Percentiles rank a stretch among this genome's conserved stretches.
phyloP scores from a whole-genome alignment of 2,329 filamentous ascomycete genomes.

The Fusarium virguliforme region DNA sequence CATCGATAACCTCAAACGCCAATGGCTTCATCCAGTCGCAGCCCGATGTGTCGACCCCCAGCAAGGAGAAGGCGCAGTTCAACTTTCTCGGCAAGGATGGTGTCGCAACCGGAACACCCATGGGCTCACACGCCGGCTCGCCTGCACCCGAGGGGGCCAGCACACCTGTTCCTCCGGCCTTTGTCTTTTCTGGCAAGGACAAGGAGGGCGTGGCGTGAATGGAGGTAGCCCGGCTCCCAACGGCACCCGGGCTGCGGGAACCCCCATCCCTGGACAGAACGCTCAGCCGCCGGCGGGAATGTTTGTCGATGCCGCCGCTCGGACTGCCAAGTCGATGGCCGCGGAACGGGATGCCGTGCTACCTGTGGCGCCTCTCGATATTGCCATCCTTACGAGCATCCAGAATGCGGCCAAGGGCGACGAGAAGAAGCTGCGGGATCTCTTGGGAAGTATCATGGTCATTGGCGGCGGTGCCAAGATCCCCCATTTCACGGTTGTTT shows the following conservation, averaged over 20 bases:
- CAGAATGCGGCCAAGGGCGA: slow-evolving; percentile 89
- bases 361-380: slow-evolving; percentile 86
- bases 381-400: slow-evolving; percentile 91
- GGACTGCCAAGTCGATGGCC: slow-evolving; percentile 70
- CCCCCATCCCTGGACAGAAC: slow-evolving; percentile 58
- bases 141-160: slow-evolving; percentile 84
- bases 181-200: slow-evolving; percentile 66
- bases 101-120: slow-evolving; percentile 83
- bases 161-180: slow-evolving; percentile 75
- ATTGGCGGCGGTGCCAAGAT: slow-evolving; percentile 89
- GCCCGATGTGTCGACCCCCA: slow-evolving; percentile 70
- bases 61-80: slow-evolving; percentile 77
- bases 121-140: slow-evolving; percentile 88
- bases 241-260: slow-evolving; percentile 67
- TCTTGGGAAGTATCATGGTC: slow-evolving; percentile 91
- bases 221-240: slow-evolving; percentile 69
- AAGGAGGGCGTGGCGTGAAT: slow-evolving; percentile 61
- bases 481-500: slow-evolving; percentile 82
- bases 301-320: slow-evolving; percentile 67
- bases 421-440: slow-evolving; percentile 93
- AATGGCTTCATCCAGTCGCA: slow-evolving; percentile 63
- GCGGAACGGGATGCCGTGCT: slow-evolving; percentile 84
- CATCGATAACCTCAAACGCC: slow-evolving; percentile 66
- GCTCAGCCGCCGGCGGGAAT: slow-evolving; percentile 61
- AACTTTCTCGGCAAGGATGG: slow-evolving; percentile 78